Conservation (phyloP, 78 protist genomes). For the Protostelium mycophagum region DNA sequence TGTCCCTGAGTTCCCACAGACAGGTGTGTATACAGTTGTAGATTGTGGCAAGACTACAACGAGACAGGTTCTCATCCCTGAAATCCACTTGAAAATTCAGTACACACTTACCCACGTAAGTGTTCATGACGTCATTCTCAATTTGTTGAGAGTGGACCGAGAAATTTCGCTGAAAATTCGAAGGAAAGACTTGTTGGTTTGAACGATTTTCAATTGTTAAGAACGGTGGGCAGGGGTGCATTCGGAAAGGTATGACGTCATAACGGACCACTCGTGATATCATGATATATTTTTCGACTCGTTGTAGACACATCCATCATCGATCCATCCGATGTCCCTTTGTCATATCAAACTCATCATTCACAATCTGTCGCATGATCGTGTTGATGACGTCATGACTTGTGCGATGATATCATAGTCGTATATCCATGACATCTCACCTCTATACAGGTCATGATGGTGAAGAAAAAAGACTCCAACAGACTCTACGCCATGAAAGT, state of each 20-base stretch:
- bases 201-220: slow-evolving; percentile 63
- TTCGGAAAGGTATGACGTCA: slow-evolving; percentile 79
- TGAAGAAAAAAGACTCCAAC: slow-evolving; percentile 52
- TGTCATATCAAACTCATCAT: too few species aligned
- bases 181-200: slow-evolving; percentile 38
- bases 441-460: slow-evolving; percentile 51
- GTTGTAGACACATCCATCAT: too few species aligned
- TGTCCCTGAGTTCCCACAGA: too few species aligned
- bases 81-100: not conserved
- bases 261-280: too few species aligned
- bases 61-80: not conserved
- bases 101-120: not conserved
- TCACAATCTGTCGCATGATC: too few species aligned
- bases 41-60: too few species aligned
- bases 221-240: slow-evolving; percentile 74
- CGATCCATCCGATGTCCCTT: too few species aligned
- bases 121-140: not conserved
- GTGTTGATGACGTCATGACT: too few species aligned
- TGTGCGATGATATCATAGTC: not conserved
- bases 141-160: not conserved
- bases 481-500: slow-evolving; percentile 81
- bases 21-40: too few species aligned
- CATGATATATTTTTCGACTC: too few species aligned
- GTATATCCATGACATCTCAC: slow-evolving; percentile 10
- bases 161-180: not conserved